These are phyloP conservation scores for Trichoderma pleuroti DNA, from an alignment of 2,329 filamentous ascomycete species.

Conservation along the genomic window DNA sequence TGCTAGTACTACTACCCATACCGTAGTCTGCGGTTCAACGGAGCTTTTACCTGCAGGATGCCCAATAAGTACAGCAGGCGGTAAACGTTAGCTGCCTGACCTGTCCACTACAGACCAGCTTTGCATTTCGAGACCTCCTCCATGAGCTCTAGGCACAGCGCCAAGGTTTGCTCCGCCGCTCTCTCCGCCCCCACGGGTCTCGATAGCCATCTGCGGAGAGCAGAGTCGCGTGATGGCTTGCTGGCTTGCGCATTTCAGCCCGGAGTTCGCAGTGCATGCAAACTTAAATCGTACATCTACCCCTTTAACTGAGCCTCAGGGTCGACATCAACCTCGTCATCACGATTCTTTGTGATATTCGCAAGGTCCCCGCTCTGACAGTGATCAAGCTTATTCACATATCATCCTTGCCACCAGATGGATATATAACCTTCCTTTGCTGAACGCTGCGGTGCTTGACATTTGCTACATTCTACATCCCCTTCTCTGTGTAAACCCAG, in stretches of 20 bases:
- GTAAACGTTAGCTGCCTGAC: not conserved
- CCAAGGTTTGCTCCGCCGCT: conserved; percentile 11
- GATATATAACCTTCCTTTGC: not conserved
- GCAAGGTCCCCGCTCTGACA: not conserved
- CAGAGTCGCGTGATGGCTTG: conserved; percentile 1
- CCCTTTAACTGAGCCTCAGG: not conserved
- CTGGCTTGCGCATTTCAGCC: not conserved
- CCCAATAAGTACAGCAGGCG: not conserved
- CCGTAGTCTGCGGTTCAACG: not conserved
- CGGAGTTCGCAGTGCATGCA: not conserved
- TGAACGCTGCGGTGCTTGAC: not conserved
- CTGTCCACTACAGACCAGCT: not conserved
- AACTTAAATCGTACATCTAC: not conserved
- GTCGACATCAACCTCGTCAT: not conserved
- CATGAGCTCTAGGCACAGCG: not conserved
- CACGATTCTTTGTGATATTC: not conserved
- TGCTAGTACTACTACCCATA: too few species aligned
- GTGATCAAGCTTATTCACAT: not conserved
- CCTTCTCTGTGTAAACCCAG: not conserved
- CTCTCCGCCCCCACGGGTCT: conserved; percentile 2
- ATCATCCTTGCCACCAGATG: not conserved
- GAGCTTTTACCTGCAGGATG: not conserved
- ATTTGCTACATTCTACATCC: not conserved
- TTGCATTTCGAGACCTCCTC: not conserved
- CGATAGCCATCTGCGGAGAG: conserved; percentile 5